phyloP scores from a whole-genome alignment of 2,329 filamentous ascomycete genomes.

The Fusarium kyushuense region DNA sequence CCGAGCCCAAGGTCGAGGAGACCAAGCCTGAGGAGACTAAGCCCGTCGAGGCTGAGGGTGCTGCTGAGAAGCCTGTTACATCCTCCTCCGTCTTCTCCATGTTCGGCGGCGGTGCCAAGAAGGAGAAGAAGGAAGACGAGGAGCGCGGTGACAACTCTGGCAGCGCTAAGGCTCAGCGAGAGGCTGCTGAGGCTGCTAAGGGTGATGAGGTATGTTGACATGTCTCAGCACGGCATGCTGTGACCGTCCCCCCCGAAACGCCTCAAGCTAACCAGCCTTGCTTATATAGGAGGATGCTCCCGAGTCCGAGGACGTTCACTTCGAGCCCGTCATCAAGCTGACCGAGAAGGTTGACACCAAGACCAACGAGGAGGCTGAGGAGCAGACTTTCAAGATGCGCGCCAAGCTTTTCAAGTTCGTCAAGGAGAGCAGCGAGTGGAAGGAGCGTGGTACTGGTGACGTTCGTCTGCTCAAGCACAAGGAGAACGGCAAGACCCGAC shows the following conservation, averaged over 20 bases:
- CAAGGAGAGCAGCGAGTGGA: slow-evolving; percentile 93
- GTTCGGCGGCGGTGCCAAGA: slow-evolving; percentile 98
- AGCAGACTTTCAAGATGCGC: slow-evolving; percentile 99
- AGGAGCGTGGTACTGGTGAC: slow-evolving; percentile 97
- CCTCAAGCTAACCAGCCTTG: slow-evolving; percentile 15
- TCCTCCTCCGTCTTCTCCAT: slow-evolving; percentile 89
- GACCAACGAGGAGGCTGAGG: slow-evolving; percentile 98
- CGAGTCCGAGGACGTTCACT: slow-evolving; percentile 94
- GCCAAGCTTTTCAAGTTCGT: slow-evolving; percentile 99
- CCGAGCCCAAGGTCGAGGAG: slow-evolving; percentile 68
- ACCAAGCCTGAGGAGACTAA: slow-evolving; percentile 53
- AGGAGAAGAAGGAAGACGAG: slow-evolving; percentile 89
- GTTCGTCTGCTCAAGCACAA: slow-evolving; percentile 98
- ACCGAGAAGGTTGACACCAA: slow-evolving; percentile 97
- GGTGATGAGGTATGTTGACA: slow-evolving; percentile 66
- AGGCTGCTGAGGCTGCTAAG: slow-evolving; percentile 69
- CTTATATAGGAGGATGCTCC: slow-evolving; percentile 72
- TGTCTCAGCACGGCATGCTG: slow-evolving; percentile 28
- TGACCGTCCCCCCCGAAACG: slow-evolving; percentile 1
- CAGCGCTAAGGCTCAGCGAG: slow-evolving; percentile 83
- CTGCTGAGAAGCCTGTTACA: slow-evolving; percentile 59
- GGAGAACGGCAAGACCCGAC: slow-evolving; percentile 96
- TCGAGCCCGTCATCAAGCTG: slow-evolving; percentile 94
- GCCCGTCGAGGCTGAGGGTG: slow-evolving; percentile 38
- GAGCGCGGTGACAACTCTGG: slow-evolving; percentile 89